These are phyloP conservation scores for Malbranchea cinnamomea DNA, from an alignment of 2,329 filamentous ascomycete genomes.

Conservation along the genomic window DNA sequence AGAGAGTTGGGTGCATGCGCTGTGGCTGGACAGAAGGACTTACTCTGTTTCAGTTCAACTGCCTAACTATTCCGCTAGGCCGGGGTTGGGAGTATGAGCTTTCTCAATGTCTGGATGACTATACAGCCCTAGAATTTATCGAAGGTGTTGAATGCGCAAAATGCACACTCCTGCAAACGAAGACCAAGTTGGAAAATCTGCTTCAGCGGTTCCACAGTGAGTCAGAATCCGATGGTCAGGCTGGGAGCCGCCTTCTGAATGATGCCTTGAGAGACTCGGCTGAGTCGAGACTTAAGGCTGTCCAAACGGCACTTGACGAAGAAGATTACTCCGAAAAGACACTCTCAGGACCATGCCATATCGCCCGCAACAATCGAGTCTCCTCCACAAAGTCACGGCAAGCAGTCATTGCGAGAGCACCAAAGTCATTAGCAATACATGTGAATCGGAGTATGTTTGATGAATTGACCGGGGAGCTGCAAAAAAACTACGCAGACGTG, in stretches of 20 bases:
- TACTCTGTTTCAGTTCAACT: constrained; percentile 86
- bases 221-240: constrained; percentile 11
- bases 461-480: constrained; percentile 60
- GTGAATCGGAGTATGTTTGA: constrained; percentile 88
- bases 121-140: constrained; percentile 71
- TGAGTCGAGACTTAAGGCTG: constrained; percentile 43
- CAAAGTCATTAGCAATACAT: constrained; percentile 68
- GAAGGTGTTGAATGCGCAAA: constrained; percentile 82
- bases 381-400: constrained; percentile 79
- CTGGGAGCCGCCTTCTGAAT: constrained; percentile 15
- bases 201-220: constrained; percentile 31
- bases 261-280: constrained; percentile 28
- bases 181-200: constrained; percentile 37
- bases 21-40: constrained; percentile 82
- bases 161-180: constrained; percentile 58
- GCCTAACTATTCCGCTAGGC: constrained; percentile 71
- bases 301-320: constrained; percentile 58
- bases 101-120: constrained; percentile 66
- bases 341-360: constrained; percentile 48
- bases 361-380: constrained; percentile 51
- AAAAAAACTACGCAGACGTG: constrained; percentile 71
- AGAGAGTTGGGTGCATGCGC: constrained; percentile 70
- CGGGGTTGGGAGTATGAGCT: constrained; percentile 52
- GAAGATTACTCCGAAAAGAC: constrained; percentile 65
- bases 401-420: constrained; percentile 67